Percentiles rank a stretch among this genome's conserved stretches.
Conservation (phyloP, 2,329 filamentous ascomycete species). For the Apiospora rasikravindrae region DNA sequence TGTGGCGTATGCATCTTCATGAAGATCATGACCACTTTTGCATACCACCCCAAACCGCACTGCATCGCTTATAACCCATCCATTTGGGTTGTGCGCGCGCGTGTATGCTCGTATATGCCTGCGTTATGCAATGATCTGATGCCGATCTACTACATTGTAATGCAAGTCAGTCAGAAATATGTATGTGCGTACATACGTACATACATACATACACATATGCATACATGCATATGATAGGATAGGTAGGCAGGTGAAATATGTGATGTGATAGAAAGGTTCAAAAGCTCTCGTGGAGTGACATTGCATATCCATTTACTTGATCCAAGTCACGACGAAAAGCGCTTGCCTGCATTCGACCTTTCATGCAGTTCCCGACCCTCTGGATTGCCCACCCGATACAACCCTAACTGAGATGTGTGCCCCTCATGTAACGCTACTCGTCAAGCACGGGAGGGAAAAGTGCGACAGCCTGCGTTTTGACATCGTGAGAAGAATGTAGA, state of each 20-base stretch:
- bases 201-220: background rate
- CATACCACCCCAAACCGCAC: background rate
- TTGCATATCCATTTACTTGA: background rate
- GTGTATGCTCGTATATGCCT: background rate
- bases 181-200: background rate
- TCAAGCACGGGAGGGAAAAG: background rate
- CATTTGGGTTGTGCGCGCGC: background rate
- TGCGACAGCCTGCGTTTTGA: slow-evolving; percentile 10
- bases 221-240: background rate
- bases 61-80: background rate
- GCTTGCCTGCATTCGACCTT: background rate
- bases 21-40: background rate
- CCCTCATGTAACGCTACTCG: slow-evolving; percentile 4
- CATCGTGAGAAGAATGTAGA: background rate
- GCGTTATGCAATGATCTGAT: background rate
- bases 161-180: background rate
- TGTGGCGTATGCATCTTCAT: background rate
- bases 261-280: too few species aligned
- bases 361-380: background rate
- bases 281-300: background rate
- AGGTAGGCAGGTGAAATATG: background rate
- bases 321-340: background rate
- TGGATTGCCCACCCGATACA: background rate
- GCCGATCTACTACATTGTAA: background rate
- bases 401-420: background rate